These are phyloP conservation scores for Tardiomyces blankii DNA, from an alignment of 1,139 yeast species.

Conservation along the genomic window DNA sequence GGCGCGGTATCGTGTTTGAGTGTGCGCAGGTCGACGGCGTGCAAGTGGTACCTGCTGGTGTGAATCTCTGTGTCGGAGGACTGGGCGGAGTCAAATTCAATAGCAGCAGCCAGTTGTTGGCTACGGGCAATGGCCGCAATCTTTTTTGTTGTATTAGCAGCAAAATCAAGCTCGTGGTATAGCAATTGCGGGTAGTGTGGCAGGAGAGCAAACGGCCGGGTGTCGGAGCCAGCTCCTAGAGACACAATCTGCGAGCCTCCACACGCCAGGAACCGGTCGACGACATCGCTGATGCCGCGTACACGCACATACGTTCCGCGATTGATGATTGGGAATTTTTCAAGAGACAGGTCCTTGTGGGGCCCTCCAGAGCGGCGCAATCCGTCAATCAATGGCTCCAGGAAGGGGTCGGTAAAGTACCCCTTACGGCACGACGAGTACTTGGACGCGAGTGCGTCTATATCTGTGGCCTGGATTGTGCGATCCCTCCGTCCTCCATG, in stretches of 20 bases:
- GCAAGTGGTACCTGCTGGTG: constrained; percentile 35
- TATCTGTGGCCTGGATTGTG: constrained; percentile 60
- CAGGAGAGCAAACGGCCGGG: constrained; percentile 52
- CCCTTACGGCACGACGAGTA: constrained; percentile 42
- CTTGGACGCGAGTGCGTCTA: constrained; percentile 76
- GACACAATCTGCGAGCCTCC: constrained; percentile 50
- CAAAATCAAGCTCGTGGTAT: constrained; percentile 71
- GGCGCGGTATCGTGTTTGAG: constrained; percentile 8
- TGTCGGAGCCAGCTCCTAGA: constrained; percentile 95
- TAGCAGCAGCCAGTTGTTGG: constrained; percentile 13
- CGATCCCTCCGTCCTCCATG: constrained; percentile 28
- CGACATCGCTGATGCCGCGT: constrained; percentile 42
- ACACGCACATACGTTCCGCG: constrained; percentile 67
- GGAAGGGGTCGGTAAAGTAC: constrained; percentile 46
- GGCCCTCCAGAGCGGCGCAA: constrained; percentile 16
- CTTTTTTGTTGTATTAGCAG: constrained; percentile 50
- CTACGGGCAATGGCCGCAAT: constrained; percentile 35
- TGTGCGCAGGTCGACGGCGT: constrained; percentile 45
- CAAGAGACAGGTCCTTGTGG: constrained; percentile 20
- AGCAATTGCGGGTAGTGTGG: constrained; percentile 19
- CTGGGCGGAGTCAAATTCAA: constrained; percentile 8
- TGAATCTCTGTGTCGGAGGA: constrained; percentile 2
- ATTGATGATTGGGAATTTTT: constrained; percentile 69
- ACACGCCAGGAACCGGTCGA: constrained; percentile 37
- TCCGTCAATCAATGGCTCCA: constrained; percentile 35